Percentiles rank a stretch among this genome's conserved stretches.
These are phyloP conservation scores for Asterionellopsis glacialis DNA, from an alignment of 108 stramenopile genomes.

Conservation along the genomic window DNA sequence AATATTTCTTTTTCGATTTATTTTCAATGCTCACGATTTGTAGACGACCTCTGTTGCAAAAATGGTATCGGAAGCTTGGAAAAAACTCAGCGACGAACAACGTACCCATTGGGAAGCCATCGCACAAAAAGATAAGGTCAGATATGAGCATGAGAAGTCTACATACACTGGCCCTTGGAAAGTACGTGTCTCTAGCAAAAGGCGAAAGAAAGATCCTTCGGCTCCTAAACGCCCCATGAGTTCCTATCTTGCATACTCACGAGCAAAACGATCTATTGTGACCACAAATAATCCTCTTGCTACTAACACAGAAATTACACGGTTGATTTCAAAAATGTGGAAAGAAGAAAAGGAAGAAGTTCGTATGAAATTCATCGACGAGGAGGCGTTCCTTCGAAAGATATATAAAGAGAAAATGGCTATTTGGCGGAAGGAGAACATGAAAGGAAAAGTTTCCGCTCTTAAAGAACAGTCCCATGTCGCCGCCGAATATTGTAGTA, in stretches of 20 bases:
- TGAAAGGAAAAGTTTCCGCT: too few species aligned
- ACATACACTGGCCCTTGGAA: conserved; percentile 53
- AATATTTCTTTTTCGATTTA: not conserved
- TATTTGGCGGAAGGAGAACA: conserved; percentile 28
- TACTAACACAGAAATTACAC: conserved; percentile 53
- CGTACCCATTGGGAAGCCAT: conserved; percentile 46
- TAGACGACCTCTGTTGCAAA: conserved; percentile 40
- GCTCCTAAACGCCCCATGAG: conserved; percentile 57
- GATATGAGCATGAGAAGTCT: conserved; percentile 45
- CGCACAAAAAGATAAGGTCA: conserved; percentile 54
- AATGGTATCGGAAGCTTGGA: conserved; percentile 45
- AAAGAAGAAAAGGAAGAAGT: conserved; percentile 31
- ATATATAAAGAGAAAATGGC: conserved; percentile 47
- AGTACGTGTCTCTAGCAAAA: conserved; percentile 26
- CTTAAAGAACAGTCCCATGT: not conserved
- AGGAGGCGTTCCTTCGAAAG: conserved; percentile 43
- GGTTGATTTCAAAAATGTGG: conserved; percentile 44
- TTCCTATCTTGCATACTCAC: conserved; percentile 40
- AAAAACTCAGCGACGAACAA: conserved; percentile 25
- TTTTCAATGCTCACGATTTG: not conserved
- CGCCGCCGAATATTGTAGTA: too few species aligned
- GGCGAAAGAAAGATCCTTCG: conserved; percentile 50
- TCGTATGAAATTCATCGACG: conserved; percentile 25
- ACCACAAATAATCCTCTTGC: conserved; percentile 40
- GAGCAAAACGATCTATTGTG: conserved; percentile 22